Evolutionary conservation across 139 green algal species (phyloP).

Genomic region (Prasinococcaceae sp.): DNA sequence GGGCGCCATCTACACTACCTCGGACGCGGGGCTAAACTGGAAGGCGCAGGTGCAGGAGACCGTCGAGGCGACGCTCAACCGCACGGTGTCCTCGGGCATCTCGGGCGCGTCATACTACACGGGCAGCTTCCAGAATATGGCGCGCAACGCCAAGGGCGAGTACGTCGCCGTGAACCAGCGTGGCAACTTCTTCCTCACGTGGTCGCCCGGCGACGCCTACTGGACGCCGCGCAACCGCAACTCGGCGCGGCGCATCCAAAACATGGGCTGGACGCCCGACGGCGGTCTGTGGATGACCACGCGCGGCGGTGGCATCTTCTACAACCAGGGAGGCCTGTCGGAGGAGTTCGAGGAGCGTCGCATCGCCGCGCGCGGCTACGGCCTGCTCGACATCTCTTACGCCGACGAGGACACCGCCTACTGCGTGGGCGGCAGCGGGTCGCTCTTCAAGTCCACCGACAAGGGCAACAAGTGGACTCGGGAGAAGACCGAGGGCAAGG

Average conservation of each 20-base stretch:
- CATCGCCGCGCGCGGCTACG: slow-evolving; percentile 81
- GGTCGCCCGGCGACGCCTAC: slow-evolving; percentile 71
- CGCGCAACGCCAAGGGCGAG: slow-evolving; percentile 49
- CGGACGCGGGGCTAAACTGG: slow-evolving; percentile 87
- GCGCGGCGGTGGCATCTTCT: slow-evolving; percentile 75
- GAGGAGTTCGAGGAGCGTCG: slow-evolving; percentile 61
- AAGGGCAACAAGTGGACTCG: slow-evolving; percentile 87
- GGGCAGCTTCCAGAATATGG: slow-evolving; percentile 82
- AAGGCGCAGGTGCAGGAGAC: slow-evolving; percentile 94
- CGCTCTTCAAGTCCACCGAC: slow-evolving; percentile 76
- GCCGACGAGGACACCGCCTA: slow-evolving; percentile 2
- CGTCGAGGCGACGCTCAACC: slow-evolving; percentile 95
- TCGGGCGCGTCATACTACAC: slow-evolving; percentile 94
- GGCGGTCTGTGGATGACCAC: slow-evolving; percentile 79
- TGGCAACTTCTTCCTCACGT: slow-evolving; percentile 99
- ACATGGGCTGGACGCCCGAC: slow-evolving; percentile 84
- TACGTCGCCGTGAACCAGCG: slow-evolving; percentile 88
- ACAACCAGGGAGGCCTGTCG: slow-evolving; percentile 28
- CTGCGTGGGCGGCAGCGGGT: slow-evolving; percentile 64
- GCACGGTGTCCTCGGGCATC: slow-evolving; percentile 61
- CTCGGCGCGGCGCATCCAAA: slow-evolving; percentile 74
- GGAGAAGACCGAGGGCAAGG: slow-evolving; percentile 57
- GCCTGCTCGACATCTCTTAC: slow-evolving; percentile 85
- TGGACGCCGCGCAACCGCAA: slow-evolving; percentile 90
- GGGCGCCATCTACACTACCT: slow-evolving; percentile 95